Evolutionary conservation across 345 rosid genomes (phyloP).

Genomic region (Lepidium sativum): DNA sequence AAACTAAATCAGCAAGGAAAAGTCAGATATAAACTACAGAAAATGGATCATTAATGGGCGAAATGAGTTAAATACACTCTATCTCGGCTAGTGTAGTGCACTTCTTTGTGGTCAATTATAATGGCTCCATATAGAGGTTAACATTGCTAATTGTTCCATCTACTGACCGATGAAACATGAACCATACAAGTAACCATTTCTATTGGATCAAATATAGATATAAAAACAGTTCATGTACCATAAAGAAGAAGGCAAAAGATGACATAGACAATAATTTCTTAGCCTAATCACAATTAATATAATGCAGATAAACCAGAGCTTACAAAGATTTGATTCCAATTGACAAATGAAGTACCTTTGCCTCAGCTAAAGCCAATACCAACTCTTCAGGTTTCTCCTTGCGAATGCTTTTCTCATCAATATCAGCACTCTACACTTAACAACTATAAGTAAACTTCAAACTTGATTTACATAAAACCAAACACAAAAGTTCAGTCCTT

Average conservation of each 20-base stretch:
- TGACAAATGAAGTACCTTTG: slow-evolving; percentile 41
- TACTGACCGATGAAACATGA: not conserved
- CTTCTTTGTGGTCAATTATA: too few relatives aligned
- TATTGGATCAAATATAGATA: not conserved
- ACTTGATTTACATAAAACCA: not conserved
- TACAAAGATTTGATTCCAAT: not conserved
- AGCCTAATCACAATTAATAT: not conserved
- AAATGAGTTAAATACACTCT: too few relatives aligned
- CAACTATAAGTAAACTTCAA: not conserved
- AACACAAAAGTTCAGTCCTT: not conserved
- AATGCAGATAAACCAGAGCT: not conserved
- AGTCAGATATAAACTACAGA: not conserved
- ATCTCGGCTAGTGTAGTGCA: too few relatives aligned
- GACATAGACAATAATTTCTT: not conserved
- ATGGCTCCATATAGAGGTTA: too few relatives aligned
- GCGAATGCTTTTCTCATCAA: slow-evolving; percentile 77
- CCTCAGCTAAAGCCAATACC: slow-evolving; percentile 89
- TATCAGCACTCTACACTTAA: slow-evolving; percentile 64
- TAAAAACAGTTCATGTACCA: not conserved
- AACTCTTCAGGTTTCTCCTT: slow-evolving; percentile 78
- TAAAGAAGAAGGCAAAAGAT: not conserved
- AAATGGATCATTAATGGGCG: too few relatives aligned
- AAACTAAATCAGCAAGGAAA: not conserved
- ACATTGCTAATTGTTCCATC: too few relatives aligned
- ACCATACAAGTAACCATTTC: not conserved